Percentiles rank a stretch among this genome's conserved stretches.
Conservation (phyloP, 495 filamentous ascomycete genomes). For the Penicillium crystallinum region DNA sequence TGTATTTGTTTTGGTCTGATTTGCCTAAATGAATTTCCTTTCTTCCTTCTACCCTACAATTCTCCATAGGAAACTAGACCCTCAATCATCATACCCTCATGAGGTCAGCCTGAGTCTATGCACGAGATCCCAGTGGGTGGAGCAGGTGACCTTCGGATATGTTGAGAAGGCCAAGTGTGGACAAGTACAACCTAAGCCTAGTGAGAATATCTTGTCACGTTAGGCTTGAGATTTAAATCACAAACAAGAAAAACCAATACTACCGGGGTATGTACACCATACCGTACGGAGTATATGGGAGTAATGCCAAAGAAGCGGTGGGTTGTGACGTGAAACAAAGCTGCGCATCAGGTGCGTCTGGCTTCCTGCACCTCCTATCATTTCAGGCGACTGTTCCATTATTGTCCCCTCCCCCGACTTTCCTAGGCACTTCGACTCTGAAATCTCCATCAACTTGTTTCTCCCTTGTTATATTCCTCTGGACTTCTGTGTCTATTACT, state of each 20-base stretch:
- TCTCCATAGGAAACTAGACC: no score
- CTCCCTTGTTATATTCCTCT: background rate
- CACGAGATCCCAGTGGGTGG: conserved; percentile 5
- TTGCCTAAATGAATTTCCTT: background rate
- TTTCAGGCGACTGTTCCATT: conserved; percentile 27
- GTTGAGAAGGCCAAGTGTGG: no score
- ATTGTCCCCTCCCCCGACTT: conserved; percentile 11
- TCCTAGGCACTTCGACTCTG: background rate
- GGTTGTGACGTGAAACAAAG: conserved; percentile 28
- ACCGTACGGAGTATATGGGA: background rate
- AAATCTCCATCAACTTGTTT: conserved; percentile 3
- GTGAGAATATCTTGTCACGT: background rate
- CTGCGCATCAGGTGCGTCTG: conserved; percentile 30
- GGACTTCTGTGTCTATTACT: background rate
- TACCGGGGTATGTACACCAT: background rate
- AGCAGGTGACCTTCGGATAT: conserved; percentile 1
- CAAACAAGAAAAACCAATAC: background rate
- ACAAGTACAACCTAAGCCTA: background rate
- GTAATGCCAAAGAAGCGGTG: conserved; percentile 1
- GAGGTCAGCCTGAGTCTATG: background rate
- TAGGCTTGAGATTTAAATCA: background rate
- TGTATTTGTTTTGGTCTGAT: background rate
- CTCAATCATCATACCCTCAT: no score
- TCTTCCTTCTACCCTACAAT: background rate
- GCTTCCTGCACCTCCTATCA: conserved; percentile 33